phyloP scores from a whole-genome alignment of 2,329 filamentous ascomycete genomes.

The Lachnellula arida region DNA sequence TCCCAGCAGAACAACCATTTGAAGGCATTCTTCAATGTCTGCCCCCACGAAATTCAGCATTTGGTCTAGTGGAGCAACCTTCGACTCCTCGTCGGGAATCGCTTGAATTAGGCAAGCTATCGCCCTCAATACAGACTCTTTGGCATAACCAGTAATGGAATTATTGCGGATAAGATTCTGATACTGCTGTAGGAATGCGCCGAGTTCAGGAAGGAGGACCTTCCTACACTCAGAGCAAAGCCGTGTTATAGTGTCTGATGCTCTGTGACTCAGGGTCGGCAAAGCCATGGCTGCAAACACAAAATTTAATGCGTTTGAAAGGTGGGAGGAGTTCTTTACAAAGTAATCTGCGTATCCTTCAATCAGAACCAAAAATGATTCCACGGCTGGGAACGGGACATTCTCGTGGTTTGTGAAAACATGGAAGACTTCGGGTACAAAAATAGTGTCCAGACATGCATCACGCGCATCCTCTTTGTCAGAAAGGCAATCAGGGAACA shows the following conservation, averaged over 20 bases:
- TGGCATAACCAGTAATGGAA: slow-evolving; percentile 60
- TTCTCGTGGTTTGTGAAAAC: slow-evolving; percentile 46
- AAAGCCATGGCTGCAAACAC: slow-evolving; percentile 67
- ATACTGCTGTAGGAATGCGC: slow-evolving; percentile 68
- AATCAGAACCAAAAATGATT: slow-evolving; percentile 65
- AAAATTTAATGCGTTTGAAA: slow-evolving; percentile 68
- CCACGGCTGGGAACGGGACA: slow-evolving; percentile 58
- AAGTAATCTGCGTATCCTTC: slow-evolving; percentile 75
- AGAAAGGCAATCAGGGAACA: slow-evolving; percentile 60
- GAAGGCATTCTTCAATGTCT: slow-evolving; percentile 48
- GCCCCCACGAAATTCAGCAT: slow-evolving; percentile 57
- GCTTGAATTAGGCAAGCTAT: slow-evolving; percentile 75
- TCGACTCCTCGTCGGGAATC: slow-evolving; percentile 52
- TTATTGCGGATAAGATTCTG: slow-evolving; percentile 52
- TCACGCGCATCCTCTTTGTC: slow-evolving; percentile 53
- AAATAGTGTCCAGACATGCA: slow-evolving; percentile 54
- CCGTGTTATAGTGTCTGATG: slow-evolving; percentile 68
- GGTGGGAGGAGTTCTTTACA: slow-evolving; percentile 59
- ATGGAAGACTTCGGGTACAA: slow-evolving; percentile 54
- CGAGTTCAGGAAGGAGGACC: slow-evolving; percentile 61
- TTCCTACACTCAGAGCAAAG: slow-evolving; percentile 72
- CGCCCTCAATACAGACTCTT: slow-evolving; percentile 68
- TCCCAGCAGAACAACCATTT: slow-evolving; percentile 8
- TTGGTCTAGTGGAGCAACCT: slow-evolving; percentile 49
- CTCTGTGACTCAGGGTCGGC: slow-evolving; percentile 56